These are phyloP conservation scores for Russula abietina DNA, from an alignment of 768 basidiomycete species.

Conservation along the genomic window DNA sequence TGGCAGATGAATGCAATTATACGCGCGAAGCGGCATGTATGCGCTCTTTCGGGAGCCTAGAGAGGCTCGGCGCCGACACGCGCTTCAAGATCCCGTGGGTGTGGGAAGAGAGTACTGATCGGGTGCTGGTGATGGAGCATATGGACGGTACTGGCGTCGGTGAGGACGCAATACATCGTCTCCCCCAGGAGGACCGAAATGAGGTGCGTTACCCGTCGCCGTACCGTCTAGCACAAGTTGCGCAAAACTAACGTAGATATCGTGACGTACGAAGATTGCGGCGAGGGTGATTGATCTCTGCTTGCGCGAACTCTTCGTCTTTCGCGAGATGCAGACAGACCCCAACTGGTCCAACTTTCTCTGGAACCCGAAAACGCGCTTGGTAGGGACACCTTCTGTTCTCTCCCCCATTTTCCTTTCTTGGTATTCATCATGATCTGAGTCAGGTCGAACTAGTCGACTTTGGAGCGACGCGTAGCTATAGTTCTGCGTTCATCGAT, in stretches of 20 bases:
- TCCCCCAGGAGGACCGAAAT: conserved; percentile 62
- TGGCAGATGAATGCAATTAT: conserved; percentile 92
- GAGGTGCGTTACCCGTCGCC: conserved; percentile 44
- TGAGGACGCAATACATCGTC: conserved; percentile 45
- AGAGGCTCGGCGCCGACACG: conserved; percentile 44
- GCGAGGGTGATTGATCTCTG: conserved; percentile 76
- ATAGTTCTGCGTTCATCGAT: conserved; percentile 81
- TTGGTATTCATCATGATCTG: background rate
- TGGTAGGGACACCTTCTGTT: conserved; percentile 38
- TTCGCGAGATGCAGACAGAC: conserved; percentile 95
- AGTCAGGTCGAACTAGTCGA: conserved; percentile 79
- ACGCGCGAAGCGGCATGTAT: conserved; percentile 72
- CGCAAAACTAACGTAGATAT: background rate
- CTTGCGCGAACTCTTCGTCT: conserved; percentile 83
- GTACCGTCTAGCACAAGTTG: background rate
- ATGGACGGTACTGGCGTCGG: conserved; percentile 80
- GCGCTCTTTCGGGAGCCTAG: conserved; percentile 47
- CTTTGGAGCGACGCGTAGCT: conserved; percentile 91
- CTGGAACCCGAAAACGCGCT: conserved; percentile 62
- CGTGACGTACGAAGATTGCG: conserved; percentile 58
- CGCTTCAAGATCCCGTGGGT: conserved; percentile 84
- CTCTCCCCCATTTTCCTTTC: background rate
- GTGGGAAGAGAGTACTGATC: conserved; percentile 72
- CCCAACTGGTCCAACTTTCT: conserved; percentile 99
- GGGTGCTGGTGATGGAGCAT: conserved; percentile 85